Evolutionary conservation across 2,329 filamentous ascomycete species (phyloP), one percentile per base, ranked within the genome.

Genomic region (Ploettnerulaceae sp.): DNA sequence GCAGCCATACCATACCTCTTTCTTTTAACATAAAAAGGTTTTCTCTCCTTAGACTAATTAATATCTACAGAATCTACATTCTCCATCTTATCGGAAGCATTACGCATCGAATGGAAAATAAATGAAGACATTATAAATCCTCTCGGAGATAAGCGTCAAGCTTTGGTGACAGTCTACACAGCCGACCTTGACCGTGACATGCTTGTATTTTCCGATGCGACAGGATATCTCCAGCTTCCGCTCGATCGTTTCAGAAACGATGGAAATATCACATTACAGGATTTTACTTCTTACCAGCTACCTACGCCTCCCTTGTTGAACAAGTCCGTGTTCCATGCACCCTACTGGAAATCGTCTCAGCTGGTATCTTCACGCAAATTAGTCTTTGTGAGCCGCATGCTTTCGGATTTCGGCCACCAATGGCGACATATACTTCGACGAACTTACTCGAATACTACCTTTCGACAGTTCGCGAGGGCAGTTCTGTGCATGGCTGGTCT

Each of bases 371-470:
- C 14, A 11, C 35, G 35, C 20, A 21, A 20, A 38, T 11, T 26
- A 3, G 7, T 22, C 9, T 38, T 38, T 14, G 35, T 38, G 5
- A 18, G 25, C 17, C 21, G 35, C 6, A 8, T 38, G 9, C 14
- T 38, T n/a, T 25, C 35, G 25, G 35, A 38, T 20, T 26, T 38
- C 9, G 24, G 24, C 7, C 9, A 25, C 14, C 12, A 21, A 8
- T 38, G 35, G 35, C 35, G 35, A 15, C 35, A 38, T 15, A 17
- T 38, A 11, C 35, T 38, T 14, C 20, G 35, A 20, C 18, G 35
- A n/a, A 14, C 11, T 7, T 38, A 38, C 22, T 24, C 21, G 17
- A 20, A 24, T 14, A 8, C 15, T 4, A 26, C 24, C 3, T 38
- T 38, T 8, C 35, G 35, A 38, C 12, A 38, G 14, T 26, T 38